phyloP scores from a whole-genome alignment of 148 eudicot genomes.

The Vaccinium myrtillus region DNA sequence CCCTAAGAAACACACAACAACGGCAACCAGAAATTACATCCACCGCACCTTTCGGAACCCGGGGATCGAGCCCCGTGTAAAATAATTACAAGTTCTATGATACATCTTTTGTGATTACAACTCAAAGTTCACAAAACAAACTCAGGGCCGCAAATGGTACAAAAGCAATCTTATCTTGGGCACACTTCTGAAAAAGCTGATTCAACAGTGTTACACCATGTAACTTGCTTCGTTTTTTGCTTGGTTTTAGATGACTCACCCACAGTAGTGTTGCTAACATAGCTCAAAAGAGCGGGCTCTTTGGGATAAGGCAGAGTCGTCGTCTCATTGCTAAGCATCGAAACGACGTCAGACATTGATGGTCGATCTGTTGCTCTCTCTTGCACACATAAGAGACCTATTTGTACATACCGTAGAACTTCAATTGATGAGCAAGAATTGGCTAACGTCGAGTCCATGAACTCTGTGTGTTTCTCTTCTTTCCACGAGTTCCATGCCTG shows the following conservation, averaged over 20 bases:
- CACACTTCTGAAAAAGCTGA: background rate
- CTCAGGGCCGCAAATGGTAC: background rate
- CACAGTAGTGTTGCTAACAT: background rate
- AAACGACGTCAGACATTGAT: background rate
- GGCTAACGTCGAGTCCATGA: background rate
- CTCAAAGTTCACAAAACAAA: background rate
- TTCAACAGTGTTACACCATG: background rate
- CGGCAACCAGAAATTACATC: too few species aligned
- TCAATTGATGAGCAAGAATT: background rate
- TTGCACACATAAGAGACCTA: slow-evolving; percentile 11
- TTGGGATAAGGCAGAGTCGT: background rate
- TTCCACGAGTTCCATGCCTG: background rate
- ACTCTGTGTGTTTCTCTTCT: background rate
- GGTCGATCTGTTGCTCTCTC: slow-evolving; percentile 3
- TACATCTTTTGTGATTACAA: background rate
- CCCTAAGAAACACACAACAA: too few species aligned
- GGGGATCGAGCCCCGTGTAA: background rate
- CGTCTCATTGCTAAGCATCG: background rate
- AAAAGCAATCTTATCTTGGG: background rate
- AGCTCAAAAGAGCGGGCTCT: background rate
- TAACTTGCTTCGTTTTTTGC: background rate
- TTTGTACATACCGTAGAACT: background rate
- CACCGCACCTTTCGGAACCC: too few species aligned
- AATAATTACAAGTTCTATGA: background rate
- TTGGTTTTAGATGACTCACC: background rate